A percentile compares a stretch with the other conserved stretches of the same genome.
These are phyloP conservation scores for Dendrobium catenatum DNA, from an alignment of 106 monocot species.

Conservation along the genomic window DNA sequence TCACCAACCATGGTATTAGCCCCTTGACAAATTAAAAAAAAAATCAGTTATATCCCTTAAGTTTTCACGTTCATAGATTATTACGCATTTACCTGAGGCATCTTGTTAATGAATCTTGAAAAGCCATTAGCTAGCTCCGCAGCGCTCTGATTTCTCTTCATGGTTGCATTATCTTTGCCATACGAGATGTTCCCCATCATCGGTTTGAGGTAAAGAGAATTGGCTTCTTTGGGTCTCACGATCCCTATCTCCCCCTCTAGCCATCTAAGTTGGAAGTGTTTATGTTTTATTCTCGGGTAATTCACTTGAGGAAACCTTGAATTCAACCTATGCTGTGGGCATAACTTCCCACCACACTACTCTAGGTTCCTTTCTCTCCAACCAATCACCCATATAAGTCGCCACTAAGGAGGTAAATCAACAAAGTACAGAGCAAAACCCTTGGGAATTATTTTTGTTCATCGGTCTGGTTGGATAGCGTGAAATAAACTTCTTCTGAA, in stretches of 20 bases:
- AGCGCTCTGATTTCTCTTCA: constrained; percentile 21
- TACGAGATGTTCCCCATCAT: constrained; percentile 19
- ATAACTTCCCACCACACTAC: constrained; percentile 23
- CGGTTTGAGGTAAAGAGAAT: constrained; percentile 15
- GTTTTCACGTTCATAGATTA: background rate
- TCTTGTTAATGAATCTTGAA: background rate
- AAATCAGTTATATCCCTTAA: too few species aligned
- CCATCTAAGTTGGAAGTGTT: constrained; percentile 21
- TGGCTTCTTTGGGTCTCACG: constrained; percentile 21
- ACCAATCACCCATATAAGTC: constrained; percentile 16
- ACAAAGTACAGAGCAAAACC: constrained; percentile 20
- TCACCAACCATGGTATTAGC: constrained; percentile 10
- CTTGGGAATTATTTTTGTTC: constrained; percentile 9
- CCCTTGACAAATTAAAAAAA: background rate
- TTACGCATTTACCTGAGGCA: constrained; percentile 4
- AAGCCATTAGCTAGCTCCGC: constrained; percentile 19
- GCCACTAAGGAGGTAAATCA: constrained; percentile 14
- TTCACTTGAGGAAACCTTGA: constrained; percentile 19
- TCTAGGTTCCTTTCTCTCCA: constrained; percentile 23
- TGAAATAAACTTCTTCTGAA: constrained; percentile 13
- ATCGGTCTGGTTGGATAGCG: constrained; percentile 22
- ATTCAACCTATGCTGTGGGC: constrained; percentile 9
- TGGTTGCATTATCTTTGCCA: constrained; percentile 19
- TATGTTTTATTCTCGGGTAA: constrained; percentile 16
- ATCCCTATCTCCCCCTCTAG: constrained; percentile 17